Percentiles rank a stretch among this genome's conserved stretches.
Conservation (phyloP, 23 red algal species). For the Agarophyton chilense region DNA sequence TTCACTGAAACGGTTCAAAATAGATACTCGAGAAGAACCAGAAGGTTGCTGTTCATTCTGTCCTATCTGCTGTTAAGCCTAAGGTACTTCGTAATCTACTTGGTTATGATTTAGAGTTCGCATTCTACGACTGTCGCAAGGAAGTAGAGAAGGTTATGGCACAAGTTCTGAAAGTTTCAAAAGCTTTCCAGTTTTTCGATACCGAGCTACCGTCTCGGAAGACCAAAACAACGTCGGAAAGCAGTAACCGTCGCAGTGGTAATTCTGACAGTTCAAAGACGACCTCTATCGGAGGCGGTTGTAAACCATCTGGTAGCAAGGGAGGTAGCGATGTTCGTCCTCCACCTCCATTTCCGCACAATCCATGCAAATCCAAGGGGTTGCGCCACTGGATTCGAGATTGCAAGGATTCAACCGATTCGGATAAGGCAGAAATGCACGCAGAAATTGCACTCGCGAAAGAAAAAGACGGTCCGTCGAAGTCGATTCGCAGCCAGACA, state of each 20-base stretch:
- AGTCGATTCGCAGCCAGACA: no score
- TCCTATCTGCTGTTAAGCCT: not conserved
- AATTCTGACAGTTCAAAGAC: no score
- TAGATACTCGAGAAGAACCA: no score
- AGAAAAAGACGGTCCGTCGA: not conserved
- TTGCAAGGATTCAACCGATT: not conserved
- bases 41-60: no score
- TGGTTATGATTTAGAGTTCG: not conserved
- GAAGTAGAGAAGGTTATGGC: slow-evolving; percentile 22
- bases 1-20: no score
- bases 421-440: not conserved
- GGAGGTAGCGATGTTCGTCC: no score
- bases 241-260: no score
- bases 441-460: not conserved
- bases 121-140: not conserved
- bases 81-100: not conserved
- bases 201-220: not conserved
- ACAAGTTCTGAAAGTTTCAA: not conserved
- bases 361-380: not conserved
- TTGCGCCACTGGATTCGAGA: not conserved
- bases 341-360: no score
- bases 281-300: no score
- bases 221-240: not conserved
- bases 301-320: no score
- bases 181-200: slow-evolving; percentile 34